Conservation (phyloP, 306 rosid species). For the Morella rubra region DNA sequence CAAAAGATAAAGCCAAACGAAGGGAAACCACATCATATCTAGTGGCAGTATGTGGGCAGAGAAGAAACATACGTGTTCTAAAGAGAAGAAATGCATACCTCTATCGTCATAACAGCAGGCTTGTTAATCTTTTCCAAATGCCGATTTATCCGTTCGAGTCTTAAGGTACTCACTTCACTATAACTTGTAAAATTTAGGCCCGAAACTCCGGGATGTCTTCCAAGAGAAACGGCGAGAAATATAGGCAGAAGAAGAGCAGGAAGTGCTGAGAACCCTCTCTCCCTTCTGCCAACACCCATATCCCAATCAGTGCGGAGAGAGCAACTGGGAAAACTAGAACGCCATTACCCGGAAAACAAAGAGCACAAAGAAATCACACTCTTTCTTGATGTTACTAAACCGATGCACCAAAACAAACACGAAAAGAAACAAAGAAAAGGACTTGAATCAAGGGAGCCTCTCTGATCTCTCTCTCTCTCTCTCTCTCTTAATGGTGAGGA, state of each 20-base stretch:
- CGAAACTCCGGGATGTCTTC: constrained; percentile 29
- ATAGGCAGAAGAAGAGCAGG: constrained; percentile 34
- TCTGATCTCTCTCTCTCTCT: constrained; percentile 12
- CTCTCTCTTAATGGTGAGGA: constrained; percentile 55
- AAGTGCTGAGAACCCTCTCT: constrained; percentile 23
- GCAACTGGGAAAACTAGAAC: neutral
- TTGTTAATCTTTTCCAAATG: constrained; percentile 84
- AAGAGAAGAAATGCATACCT: constrained; percentile 38
- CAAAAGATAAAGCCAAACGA: neutral
- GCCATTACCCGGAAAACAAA: neutral
- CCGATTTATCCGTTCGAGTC: constrained; percentile 71
- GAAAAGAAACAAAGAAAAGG: constrained; percentile 30
- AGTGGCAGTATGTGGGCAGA: neutral
- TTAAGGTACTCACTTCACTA: constrained; percentile 56
- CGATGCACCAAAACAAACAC: constrained; percentile 33
- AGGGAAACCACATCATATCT: neutral
- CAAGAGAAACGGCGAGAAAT: constrained; percentile 28
- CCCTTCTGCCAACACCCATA: constrained; percentile 27
- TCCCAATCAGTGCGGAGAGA: constrained; percentile 41
- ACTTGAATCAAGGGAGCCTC: constrained; percentile 2
- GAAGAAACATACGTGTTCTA: no score
- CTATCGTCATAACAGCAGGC: constrained; percentile 65
- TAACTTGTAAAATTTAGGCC: constrained; percentile 54
- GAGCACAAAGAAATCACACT: neutral
- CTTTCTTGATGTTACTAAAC: constrained; percentile 12